phyloP scores from a whole-genome alignment of 345 rosid genomes.

The Aegle marmelos region DNA sequence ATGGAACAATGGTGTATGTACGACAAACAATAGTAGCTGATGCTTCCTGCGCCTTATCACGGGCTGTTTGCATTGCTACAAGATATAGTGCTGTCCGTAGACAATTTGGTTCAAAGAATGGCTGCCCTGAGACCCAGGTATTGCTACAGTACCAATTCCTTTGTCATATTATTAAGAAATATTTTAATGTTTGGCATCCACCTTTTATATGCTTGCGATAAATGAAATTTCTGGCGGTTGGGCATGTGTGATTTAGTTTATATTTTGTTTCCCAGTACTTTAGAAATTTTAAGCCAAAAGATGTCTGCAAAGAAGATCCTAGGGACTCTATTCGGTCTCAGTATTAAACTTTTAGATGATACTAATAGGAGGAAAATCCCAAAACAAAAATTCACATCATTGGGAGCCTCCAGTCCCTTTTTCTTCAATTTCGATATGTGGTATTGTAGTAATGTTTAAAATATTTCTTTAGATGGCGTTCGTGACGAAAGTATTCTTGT shows the following conservation, averaged over 20 bases:
- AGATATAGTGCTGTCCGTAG: constrained; percentile 96
- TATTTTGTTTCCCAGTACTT: background rate
- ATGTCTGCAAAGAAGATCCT: background rate
- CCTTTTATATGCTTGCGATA: background rate
- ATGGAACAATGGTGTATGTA: constrained; percentile 95
- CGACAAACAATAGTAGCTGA: constrained; percentile 82
- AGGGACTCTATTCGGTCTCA: background rate
- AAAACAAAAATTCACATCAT: background rate
- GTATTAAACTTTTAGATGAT: background rate
- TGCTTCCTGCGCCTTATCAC: constrained; percentile 84
- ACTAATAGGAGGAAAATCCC: background rate
- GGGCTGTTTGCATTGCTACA: constrained; percentile 96
- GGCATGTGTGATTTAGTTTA: background rate
- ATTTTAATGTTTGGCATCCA: background rate
- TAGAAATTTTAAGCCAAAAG: background rate
- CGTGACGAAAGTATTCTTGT: background rate
- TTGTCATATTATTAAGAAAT: background rate
- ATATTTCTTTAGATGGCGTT: background rate
- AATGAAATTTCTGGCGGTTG: background rate
- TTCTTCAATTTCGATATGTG: background rate
- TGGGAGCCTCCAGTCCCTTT: background rate
- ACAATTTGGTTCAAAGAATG: constrained; percentile 81
- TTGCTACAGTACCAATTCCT: background rate
- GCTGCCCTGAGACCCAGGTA: constrained; percentile 90
- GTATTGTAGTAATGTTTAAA: background rate